Evolutionary conservation across 257 asterid species (phyloP), one percentile per base, ranked within the genome.

Genomic region (Oldenlandia corymbosa): DNA sequence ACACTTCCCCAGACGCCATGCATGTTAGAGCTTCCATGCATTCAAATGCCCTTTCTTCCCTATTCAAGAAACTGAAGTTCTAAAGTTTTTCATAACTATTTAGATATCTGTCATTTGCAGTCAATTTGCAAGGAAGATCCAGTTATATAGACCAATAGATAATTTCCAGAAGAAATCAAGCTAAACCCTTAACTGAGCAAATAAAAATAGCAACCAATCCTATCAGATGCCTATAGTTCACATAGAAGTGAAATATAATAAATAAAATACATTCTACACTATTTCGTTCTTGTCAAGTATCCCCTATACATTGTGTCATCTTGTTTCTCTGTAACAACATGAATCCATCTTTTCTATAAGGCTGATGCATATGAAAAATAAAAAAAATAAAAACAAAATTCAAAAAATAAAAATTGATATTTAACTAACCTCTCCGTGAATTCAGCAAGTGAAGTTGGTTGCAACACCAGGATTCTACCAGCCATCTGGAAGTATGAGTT

Each of bases 391-490:
- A n/a, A n/a, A n/a, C n/a, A n/a, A n/a, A n/a, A n/a, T n/a, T n/a
- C n/a, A n/a, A n/a, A n/a, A n/a, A n/a, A 34, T 34, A 34, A 34
- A 34, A 3, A 41, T 63, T 56, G 37, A 55, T 66, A 67, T 59
- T 66, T 53, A 60, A 63, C 70, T 20, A 56, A 88, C 95, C 92
- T 84, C 31, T 84, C 90, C 32, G 95, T 76, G 67, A 88, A 84
- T 75, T 88, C 96, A 62, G 84, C 72, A 50, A 86, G 81, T 59
- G 95, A 80, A 53, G 88, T 65, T 21, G 96, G 96, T 62, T 75
- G 88, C 80, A 84, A 69, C 68, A 88, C 95, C 65, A 88, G 69
- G 71, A 88, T 78, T 77, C 95, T 76, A 64, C 96, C 96, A 58
- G 96, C 92, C 96, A 88, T 85, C 96, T 88, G 88, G 61, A 71